Evolutionary conservation across 2,329 filamentous ascomycete genomes (phyloP).

Genomic region (Lasiodiplodia gonubiensis): DNA sequence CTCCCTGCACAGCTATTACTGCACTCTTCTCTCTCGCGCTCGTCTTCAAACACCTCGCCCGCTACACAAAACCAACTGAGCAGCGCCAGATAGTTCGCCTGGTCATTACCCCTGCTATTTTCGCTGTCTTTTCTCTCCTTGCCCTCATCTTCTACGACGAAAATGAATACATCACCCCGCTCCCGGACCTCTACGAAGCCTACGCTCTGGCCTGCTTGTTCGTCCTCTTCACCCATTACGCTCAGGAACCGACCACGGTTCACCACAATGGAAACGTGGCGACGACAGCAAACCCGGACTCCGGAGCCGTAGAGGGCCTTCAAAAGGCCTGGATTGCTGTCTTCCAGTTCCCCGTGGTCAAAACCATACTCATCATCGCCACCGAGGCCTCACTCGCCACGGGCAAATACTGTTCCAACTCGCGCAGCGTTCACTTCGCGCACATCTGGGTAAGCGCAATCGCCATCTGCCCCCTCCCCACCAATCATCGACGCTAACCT

Average conservation of each 20-base stretch:
- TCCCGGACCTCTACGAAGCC: constrained; percentile 38
- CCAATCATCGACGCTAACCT: not conserved
- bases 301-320: constrained; percentile 12
- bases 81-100: constrained; percentile 41
- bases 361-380: constrained; percentile 34
- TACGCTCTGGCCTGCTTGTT: constrained; percentile 35
- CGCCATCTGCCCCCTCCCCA: constrained; percentile 11
- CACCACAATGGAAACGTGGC: no score
- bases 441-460: constrained; percentile 22
- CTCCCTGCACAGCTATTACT: constrained; percentile 31
- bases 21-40: constrained; percentile 32
- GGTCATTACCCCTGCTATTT: constrained; percentile 35
- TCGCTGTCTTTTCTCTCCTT: constrained; percentile 33
- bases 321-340: constrained; percentile 35
- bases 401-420: constrained; percentile 33
- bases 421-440: not conserved
- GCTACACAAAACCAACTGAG: constrained; percentile 38
- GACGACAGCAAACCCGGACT: no score
- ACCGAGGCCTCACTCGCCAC: constrained; percentile 35
- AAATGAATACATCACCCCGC: constrained; percentile 37
- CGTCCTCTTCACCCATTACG: constrained; percentile 10
- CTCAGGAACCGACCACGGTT: not conserved
- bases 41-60: constrained; percentile 35
- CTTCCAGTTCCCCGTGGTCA: constrained; percentile 39
- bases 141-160: constrained; percentile 36